Evolutionary conservation across 768 basidiomycete species (phyloP).

Genomic region (Mycena metata): DNA sequence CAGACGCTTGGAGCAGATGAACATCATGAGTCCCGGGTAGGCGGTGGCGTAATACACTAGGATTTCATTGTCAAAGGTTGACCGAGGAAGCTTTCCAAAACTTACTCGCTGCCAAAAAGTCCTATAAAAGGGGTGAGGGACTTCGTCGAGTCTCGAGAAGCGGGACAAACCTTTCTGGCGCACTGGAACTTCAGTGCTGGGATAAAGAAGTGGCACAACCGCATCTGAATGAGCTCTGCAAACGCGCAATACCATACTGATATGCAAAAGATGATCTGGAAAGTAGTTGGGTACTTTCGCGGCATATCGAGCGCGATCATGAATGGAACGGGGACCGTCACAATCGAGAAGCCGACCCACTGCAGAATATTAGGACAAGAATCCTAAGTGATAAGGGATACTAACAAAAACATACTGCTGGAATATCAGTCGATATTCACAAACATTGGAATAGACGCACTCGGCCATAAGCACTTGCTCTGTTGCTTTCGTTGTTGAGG

Average conservation of each 20-base stretch:
- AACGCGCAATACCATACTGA: constrained; percentile 42
- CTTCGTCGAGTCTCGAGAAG: background rate
- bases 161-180: constrained; percentile 26
- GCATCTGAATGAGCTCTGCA: constrained; percentile 36
- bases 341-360: constrained; percentile 35
- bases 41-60: constrained; percentile 45
- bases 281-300: constrained; percentile 38
- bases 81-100: background rate
- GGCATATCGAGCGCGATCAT: constrained; percentile 50
- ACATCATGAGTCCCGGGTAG: constrained; percentile 43
- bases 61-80: background rate
- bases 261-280: constrained; percentile 45
- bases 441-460: constrained; percentile 11
- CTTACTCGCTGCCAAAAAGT: constrained; percentile 44
- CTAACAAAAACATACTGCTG: constrained; percentile 27
- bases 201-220: constrained; percentile 34
- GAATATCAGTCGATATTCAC: background rate
- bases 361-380: background rate
- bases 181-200: constrained; percentile 13
- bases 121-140: constrained; percentile 27
- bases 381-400: background rate
- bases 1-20: constrained; percentile 40
- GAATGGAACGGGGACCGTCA: constrained; percentile 40
- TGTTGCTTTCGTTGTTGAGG: constrained; percentile 38
- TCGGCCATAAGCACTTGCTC: constrained; percentile 29